Conservation (phyloP, 2,329 filamentous ascomycete species). For the Daldinia sp. region DNA sequence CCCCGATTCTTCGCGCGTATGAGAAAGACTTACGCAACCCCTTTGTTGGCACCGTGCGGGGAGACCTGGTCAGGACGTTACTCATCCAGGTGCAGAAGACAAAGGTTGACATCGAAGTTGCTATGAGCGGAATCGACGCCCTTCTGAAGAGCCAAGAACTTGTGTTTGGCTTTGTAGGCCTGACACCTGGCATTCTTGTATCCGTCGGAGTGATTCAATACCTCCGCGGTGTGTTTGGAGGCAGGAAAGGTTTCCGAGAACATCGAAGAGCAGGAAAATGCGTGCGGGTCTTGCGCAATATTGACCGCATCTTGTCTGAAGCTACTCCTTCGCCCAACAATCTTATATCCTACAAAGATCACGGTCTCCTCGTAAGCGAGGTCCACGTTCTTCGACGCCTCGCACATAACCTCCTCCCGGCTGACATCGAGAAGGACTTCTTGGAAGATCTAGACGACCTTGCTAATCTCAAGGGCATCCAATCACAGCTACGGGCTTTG, state of each 20-base stretch:
- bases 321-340: constrained; percentile 75
- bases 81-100: constrained; percentile 98
- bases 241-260: constrained; percentile 71
- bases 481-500: constrained; percentile 79
- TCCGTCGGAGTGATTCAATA: constrained; percentile 79
- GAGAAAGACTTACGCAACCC: constrained; percentile 87
- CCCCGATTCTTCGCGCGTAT: constrained; percentile 88
- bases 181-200: constrained; percentile 92
- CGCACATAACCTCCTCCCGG: constrained; percentile 73
- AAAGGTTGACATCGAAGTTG: constrained; percentile 96
- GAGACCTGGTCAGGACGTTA: constrained; percentile 87
- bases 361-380: constrained; percentile 89
- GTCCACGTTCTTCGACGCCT: constrained; percentile 81
- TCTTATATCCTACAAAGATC: constrained; percentile 88
- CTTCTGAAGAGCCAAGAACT: constrained; percentile 95
- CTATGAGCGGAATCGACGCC: constrained; percentile 93
- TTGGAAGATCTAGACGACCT: constrained; percentile 87
- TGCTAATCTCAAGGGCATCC: constrained; percentile 81
- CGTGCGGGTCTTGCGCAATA: constrained; percentile 82
- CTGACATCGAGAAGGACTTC: constrained; percentile 82
- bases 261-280: constrained; percentile 74
- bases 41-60: constrained; percentile 81
- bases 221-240: constrained; percentile 73
- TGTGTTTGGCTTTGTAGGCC: constrained; percentile 94
- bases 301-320: constrained; percentile 79